A percentile compares a stretch with the other conserved stretches of the same genome.
These are phyloP conservation scores for Trebouxia gelatinosa DNA, from an alignment of 163 green algal genomes.

Conservation along the genomic window DNA sequence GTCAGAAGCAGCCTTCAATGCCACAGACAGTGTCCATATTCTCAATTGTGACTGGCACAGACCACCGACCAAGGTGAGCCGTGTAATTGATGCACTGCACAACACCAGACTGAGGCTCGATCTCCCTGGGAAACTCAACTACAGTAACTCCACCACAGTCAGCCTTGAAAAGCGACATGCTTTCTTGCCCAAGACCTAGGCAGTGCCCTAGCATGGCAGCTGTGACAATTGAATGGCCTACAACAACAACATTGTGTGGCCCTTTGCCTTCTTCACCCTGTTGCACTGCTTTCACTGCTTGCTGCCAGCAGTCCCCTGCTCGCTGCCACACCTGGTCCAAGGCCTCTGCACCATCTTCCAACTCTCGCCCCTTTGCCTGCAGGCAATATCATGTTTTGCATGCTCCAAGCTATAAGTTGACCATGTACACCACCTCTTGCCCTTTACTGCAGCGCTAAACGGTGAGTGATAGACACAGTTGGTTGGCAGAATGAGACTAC, in stretches of 20 bases:
- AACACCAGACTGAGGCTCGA: conserved; percentile 25
- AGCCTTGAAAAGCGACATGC: conserved; percentile 53
- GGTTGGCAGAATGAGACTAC: too few relatives aligned
- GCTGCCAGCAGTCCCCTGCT: conserved; percentile 33
- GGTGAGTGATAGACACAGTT: too few relatives aligned
- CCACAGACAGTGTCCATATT: conserved; percentile 58
- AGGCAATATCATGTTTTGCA: too few relatives aligned
- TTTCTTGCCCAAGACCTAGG: conserved; percentile 53
- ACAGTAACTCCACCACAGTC: conserved; percentile 61
- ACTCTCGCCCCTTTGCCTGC: conserved; percentile 28
- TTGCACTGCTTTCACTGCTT: background rate
- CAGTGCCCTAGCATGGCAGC: conserved; percentile 62
- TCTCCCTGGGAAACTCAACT: conserved; percentile 61
- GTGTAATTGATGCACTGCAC: conserved; percentile 74
- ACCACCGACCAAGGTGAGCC: conserved; percentile 70
- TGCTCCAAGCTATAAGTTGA: too few relatives aligned
- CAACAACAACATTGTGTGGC: conserved; percentile 54
- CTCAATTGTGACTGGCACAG: conserved; percentile 65
- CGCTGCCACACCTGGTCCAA: conserved; percentile 44
- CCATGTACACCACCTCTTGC: too few relatives aligned
- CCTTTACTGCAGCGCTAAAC: too few relatives aligned
- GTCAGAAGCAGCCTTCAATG: conserved; percentile 72
- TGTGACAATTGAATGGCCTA: conserved; percentile 58
- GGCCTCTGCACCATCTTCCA: conserved; percentile 34
- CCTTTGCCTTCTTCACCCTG: conserved; percentile 18